Evolutionary conservation across 768 basidiomycete genomes (phyloP), one percentile per base, ranked within the genome.

Genomic region (Trametes cingulata): DNA sequence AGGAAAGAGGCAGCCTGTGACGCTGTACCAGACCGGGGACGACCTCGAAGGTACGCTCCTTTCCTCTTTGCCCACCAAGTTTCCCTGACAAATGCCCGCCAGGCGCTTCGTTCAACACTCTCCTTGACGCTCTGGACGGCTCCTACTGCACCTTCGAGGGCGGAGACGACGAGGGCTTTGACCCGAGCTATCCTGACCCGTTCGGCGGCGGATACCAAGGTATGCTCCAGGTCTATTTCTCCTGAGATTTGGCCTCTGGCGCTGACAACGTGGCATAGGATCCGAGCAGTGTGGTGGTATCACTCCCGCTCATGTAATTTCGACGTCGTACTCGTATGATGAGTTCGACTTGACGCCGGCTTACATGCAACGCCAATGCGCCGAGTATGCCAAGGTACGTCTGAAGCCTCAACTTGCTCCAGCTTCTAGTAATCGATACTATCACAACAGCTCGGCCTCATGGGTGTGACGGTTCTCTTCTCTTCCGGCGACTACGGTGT

Each of bases 401-500:
- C 20, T 15, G 13, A n/a, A n/a, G 17, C 25, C 19, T n/a, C 27
- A 14, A 3, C 3, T n/a, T 10, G 6, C 3, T 6, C 14, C 15
- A 36, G 7, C 12, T 29, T n/a, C 17, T 9, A 6, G 22, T 35
- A 45, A 14, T 13, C 15, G 39, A 37, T 24, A 35, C 47, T 8
- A 3, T 10, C 17, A 1, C 24, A n/a, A 1, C 47, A 71, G 70
- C 63, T 76, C 27, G 75, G 75, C 9, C 57, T 75, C 20, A 62
- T 73, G 69, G 75, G 75, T 37, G 67, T 69, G 6, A 74, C 80
- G 3, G 50, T 81, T 22, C 64, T 81, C 36, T 82, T 77, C 61
- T 72, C 74, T 29, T 78, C 79, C 7, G 80, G 80, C 20, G 79
- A 82, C 58, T 67, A 67, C 29, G 79, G 80, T 50, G 80, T 80